Percentiles rank a stretch among this genome's conserved stretches.
Evolutionary conservation across 2,329 filamentous ascomycete genomes (phyloP).

Genomic region (Erysiphe pulchra): DNA sequence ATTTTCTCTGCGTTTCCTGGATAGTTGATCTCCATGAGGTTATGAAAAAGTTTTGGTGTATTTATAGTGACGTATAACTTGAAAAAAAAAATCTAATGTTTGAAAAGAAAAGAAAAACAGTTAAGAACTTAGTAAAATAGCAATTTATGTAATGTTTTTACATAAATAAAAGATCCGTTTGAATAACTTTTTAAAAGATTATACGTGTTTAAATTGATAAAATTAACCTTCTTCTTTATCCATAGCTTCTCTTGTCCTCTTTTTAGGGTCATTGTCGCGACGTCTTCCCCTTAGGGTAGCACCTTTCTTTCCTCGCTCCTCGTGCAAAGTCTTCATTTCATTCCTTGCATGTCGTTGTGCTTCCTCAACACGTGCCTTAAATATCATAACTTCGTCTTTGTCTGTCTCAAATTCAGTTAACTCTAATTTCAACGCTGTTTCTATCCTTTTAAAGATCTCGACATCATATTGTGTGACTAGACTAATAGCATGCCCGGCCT

Average conservation of each 20-base stretch:
- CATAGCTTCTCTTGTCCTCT: slow-evolving; percentile 23
- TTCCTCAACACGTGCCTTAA: slow-evolving; percentile 53
- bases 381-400: slow-evolving; percentile 68
- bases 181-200: too few species aligned
- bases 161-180: too few species aligned
- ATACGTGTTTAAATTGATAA: neutral
- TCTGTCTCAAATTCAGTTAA: slow-evolving; percentile 40
- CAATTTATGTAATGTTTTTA: too few species aligned
- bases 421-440: slow-evolving; percentile 57
- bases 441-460: slow-evolving; percentile 57
- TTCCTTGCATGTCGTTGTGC: slow-evolving; percentile 56
- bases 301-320: slow-evolving; percentile 30
- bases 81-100: too few species aligned
- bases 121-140: too few species aligned
- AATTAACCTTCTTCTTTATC: slow-evolving; percentile 14
- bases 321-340: slow-evolving; percentile 60
- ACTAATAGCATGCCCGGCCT: slow-evolving; percentile 55
- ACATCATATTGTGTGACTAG: slow-evolving; percentile 75
- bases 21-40: too few species aligned
- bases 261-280: slow-evolving; percentile 19
- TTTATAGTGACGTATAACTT: too few species aligned
- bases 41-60: too few species aligned
- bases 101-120: too few species aligned
- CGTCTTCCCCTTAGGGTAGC: slow-evolving; percentile 23
- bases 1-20: too few species aligned